phyloP scores from a whole-genome alignment of 2,329 filamentous ascomycete species.

The Arthrobotrys sinensis region DNA sequence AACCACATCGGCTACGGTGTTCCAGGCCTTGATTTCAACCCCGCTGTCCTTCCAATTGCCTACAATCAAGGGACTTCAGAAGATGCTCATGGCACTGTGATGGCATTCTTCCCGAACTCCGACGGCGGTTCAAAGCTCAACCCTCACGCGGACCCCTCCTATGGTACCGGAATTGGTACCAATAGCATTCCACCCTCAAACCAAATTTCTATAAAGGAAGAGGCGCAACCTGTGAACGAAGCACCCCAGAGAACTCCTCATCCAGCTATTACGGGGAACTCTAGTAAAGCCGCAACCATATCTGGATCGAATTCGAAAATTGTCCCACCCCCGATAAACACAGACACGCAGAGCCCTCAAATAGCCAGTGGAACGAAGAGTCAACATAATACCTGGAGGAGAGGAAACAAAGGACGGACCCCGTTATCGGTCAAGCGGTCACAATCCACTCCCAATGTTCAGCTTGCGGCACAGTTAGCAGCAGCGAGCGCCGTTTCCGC shows the following conservation, averaged over 20 bases:
- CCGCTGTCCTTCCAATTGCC: conserved; percentile 30
- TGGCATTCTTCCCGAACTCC: conserved; percentile 38
- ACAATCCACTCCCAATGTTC: conserved; percentile 64
- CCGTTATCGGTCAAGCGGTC: conserved; percentile 63
- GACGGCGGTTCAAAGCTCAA: conserved; percentile 37
- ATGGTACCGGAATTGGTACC: conserved; percentile 15
- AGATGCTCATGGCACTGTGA: conserved; percentile 27
- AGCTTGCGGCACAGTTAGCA: conserved; percentile 62
- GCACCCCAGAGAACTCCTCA: conserved; percentile 23
- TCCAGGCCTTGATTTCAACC: conserved; percentile 41
- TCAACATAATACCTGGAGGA: conserved; percentile 57
- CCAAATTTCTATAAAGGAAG: conserved; percentile 46
- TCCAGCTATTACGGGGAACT: conserved; percentile 9
- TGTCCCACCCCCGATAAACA: conserved; percentile 56
- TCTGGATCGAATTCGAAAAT: conserved; percentile 41
- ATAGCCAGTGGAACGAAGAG: conserved; percentile 49
- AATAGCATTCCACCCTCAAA: background rate
- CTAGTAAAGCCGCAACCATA: conserved; percentile 43
- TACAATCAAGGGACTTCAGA: conserved; percentile 30
- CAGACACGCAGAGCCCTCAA: conserved; percentile 47
- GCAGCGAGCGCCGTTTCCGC: conserved; percentile 60
- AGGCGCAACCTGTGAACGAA: conserved; percentile 7
- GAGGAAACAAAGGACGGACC: conserved; percentile 57
- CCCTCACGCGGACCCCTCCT: conserved; percentile 23
- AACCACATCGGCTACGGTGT: conserved; percentile 41